Evolutionary conservation across 768 basidiomycete genomes (phyloP).

Genomic region (Russula sp.): DNA sequence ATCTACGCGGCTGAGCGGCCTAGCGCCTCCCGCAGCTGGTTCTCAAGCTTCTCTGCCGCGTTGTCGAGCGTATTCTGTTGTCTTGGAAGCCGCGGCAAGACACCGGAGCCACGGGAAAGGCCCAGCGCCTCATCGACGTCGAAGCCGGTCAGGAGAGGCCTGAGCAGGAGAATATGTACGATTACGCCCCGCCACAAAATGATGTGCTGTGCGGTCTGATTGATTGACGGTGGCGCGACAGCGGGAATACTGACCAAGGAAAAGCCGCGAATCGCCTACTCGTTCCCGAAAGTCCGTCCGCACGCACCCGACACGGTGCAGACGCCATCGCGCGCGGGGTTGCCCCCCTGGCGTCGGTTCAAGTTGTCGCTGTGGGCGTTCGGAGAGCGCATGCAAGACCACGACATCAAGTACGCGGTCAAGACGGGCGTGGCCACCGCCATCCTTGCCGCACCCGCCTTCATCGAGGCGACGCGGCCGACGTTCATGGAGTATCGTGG

Average conservation of each 20-base stretch:
- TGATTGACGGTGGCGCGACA: conserved; percentile 25
- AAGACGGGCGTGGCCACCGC: conserved; percentile 83
- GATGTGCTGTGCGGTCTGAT: background rate
- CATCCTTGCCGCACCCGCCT: conserved; percentile 81
- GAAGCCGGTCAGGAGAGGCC: conserved; percentile 12
- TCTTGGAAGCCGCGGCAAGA: conserved; percentile 6
- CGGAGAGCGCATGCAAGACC: conserved; percentile 56
- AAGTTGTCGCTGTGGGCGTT: conserved; percentile 71
- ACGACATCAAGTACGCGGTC: conserved; percentile 80
- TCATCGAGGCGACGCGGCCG: conserved; percentile 71
- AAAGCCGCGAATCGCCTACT: conserved; percentile 41
- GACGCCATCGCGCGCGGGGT: conserved; percentile 56
- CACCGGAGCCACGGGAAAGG: background rate
- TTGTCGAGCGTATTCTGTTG: conserved; percentile 36
- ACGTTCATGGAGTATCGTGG: conserved; percentile 78
- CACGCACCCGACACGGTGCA: conserved; percentile 85
- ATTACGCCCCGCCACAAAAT: background rate
- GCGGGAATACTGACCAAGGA: conserved; percentile 44
- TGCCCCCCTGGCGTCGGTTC: conserved; percentile 56
- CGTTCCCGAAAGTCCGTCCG: conserved; percentile 75
- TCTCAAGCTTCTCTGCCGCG: conserved; percentile 20
- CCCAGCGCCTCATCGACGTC: conserved; percentile 6
- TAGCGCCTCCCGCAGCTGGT: conserved; percentile 30
- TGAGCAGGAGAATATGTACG: conserved; percentile 31
- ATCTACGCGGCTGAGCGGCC: conserved; percentile 66